Percentiles rank a stretch among this genome's conserved stretches.
Evolutionary conservation across 1,139 yeast genomes (phyloP).

Genomic region (Kurtzmaniella quercitrusa): DNA sequence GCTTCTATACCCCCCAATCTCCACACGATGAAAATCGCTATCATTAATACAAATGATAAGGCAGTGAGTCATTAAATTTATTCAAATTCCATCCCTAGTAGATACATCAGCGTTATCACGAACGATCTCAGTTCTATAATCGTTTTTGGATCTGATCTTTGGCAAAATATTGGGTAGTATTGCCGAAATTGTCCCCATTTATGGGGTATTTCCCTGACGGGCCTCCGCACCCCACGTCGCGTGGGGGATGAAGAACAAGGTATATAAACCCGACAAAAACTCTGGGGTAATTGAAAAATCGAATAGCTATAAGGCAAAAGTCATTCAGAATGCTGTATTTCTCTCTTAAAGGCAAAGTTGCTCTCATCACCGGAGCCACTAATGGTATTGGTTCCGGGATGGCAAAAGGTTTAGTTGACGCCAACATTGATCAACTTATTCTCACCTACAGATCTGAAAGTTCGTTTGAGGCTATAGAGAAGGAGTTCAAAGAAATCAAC

Average conservation of each 20-base stretch:
- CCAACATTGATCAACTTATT: conserved; percentile 25
- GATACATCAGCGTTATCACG: no score
- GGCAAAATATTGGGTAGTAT: no score
- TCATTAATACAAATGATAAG: no score
- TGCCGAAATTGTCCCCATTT: no score
- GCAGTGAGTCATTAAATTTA: no score
- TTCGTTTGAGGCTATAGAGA: conserved; percentile 14
- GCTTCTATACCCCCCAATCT: no score
- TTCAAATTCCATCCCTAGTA: no score
- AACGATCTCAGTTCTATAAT: no score
- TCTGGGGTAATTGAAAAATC: background rate
- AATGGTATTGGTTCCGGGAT: conserved; percentile 34
- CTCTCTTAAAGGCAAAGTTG: conserved; percentile 31
- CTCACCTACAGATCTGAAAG: conserved; percentile 20
- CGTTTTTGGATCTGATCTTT: no score
- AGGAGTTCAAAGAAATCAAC: conserved; percentile 16
- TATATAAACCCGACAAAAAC: background rate
- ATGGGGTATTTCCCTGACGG: no score
- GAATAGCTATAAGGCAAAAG: background rate
- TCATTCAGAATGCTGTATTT: conserved; percentile 3
- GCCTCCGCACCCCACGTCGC: background rate
- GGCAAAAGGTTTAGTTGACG: conserved; percentile 32
- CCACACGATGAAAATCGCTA: no score
- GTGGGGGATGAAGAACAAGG: background rate
- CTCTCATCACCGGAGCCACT: conserved; percentile 32